phyloP scores from a whole-genome alignment of 2,329 filamentous ascomycete genomes.

The Neopestalotiopsis rosae region DNA sequence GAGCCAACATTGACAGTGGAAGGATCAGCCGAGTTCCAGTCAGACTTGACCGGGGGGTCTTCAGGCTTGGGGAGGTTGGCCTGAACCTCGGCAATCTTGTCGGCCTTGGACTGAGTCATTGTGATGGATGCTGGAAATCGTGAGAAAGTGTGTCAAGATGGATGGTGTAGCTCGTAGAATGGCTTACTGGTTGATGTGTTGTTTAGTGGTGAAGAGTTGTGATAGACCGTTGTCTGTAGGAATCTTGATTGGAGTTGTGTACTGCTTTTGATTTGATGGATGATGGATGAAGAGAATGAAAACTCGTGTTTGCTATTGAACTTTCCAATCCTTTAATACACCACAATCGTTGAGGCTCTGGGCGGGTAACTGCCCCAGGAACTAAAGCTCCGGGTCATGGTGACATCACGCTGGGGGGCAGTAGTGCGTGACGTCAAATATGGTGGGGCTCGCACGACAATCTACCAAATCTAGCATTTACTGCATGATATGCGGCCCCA shows the following conservation, averaged over 20 bases:
- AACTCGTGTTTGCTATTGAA: not conserved
- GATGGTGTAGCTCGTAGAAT: not conserved
- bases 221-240: not conserved
- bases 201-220: not conserved
- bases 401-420: constrained; percentile 10
- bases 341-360: not conserved
- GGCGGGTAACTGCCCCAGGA: not conserved
- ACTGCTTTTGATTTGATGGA: not conserved
- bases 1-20: constrained; percentile 74
- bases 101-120: constrained; percentile 60
- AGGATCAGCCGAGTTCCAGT: constrained; percentile 77
- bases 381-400: not conserved
- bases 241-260: not conserved
- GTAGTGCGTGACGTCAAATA: constrained; percentile 1
- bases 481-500: not conserved
- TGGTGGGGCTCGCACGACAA: constrained; percentile 5
- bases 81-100: constrained; percentile 71
- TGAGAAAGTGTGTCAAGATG: not conserved
- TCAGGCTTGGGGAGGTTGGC: constrained; percentile 81
- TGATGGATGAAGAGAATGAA: not conserved
- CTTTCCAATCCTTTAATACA: constrained; percentile 6
- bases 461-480: not conserved
- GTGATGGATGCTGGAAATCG: constrained; percentile 8
- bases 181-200: not conserved
- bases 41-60: constrained; percentile 74